Percentiles rank a stretch among this genome's conserved stretches.
These are phyloP conservation scores for Geranium brycei DNA, from an alignment of 345 rosid genomes.

Conservation along the genomic window DNA sequence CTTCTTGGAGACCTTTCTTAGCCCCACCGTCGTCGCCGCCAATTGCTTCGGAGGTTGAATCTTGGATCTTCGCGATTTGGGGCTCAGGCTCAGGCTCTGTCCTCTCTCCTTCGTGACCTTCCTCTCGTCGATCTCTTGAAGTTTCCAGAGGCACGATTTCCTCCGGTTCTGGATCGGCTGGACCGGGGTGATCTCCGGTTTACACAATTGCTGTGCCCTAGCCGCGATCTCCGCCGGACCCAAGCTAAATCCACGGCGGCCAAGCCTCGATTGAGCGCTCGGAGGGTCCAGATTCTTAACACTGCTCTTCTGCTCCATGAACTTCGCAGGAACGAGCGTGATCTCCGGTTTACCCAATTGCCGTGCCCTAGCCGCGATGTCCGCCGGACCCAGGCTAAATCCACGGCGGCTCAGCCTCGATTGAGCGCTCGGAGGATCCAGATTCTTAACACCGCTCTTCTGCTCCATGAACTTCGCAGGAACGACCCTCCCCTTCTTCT, in stretches of 20 bases:
- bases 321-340: conserved; percentile 63
- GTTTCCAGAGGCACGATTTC: conserved; percentile 82
- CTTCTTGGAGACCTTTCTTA: conserved; percentile 53
- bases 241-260: conserved; percentile 66
- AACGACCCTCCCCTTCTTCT: conserved; percentile 45
- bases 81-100: conserved; percentile 64
- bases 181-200: conserved; percentile 47
- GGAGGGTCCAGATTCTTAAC: conserved; percentile 31
- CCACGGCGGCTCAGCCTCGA: conserved; percentile 49
- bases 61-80: conserved; percentile 49
- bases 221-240: conserved; percentile 76
- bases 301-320: conserved; percentile 58
- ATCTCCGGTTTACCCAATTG: conserved; percentile 30
- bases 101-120: conserved; percentile 55
- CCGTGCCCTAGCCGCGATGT: conserved; percentile 46
- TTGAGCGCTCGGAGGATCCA: conserved; percentile 31
- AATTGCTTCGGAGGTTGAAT: conserved; percentile 32
- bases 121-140: conserved; percentile 61
- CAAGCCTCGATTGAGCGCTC: conserved; percentile 27
- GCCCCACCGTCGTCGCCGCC: conserved; percentile 54
- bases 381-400: conserved; percentile 73
- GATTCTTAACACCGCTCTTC: conserved; percentile 32
- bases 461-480: conserved; percentile 77
- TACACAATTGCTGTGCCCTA: conserved; percentile 26
- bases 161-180: conserved; percentile 59